A percentile compares a stretch with the other conserved stretches of the same genome.
phyloP scores from a whole-genome alignment of 2,329 filamentous ascomycete species.

The Septoria linicola region DNA sequence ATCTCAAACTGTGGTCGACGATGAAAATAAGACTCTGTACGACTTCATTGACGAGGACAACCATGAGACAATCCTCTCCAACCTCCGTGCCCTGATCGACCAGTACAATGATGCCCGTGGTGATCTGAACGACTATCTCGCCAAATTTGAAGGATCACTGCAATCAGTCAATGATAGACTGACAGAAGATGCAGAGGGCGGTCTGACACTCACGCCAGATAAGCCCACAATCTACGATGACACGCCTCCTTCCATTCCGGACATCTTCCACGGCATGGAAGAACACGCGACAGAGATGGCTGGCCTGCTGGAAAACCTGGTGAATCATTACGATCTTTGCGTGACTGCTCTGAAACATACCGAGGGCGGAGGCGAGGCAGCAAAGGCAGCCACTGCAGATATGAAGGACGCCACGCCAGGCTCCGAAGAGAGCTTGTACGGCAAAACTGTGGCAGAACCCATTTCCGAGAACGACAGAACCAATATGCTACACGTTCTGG shows the following conservation, averaged over 20 bases:
- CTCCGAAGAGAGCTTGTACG: slow-evolving; percentile 63
- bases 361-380: slow-evolving; percentile 58
- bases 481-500: slow-evolving; percentile 80
- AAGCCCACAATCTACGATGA: slow-evolving; percentile 39
- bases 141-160: slow-evolving; percentile 69
- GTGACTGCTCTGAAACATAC: slow-evolving; percentile 88
- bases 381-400: slow-evolving; percentile 41
- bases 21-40: slow-evolving; percentile 57
- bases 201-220: slow-evolving; percentile 11
- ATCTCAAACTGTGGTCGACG: slow-evolving; percentile 8
- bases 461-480: slow-evolving; percentile 72
- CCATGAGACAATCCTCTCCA: slow-evolving; percentile 64
- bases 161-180: slow-evolving; percentile 22
- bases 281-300: slow-evolving; percentile 80
- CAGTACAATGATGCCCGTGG: slow-evolving; percentile 69
- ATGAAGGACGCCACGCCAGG: slow-evolving; percentile 24
- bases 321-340: slow-evolving; percentile 88
- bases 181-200: slow-evolving; percentile 14
- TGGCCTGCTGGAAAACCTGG: slow-evolving; percentile 73
- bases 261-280: slow-evolving; percentile 58
- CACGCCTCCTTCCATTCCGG: slow-evolving; percentile 40
- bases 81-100: slow-evolving; percentile 68
- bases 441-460: slow-evolving; percentile 54
- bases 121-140: slow-evolving; percentile 53
- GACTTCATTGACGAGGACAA: slow-evolving; percentile 75